Conservation (phyloP, 2,329 filamentous ascomycete genomes). For the Coleophoma cylindrospora region DNA sequence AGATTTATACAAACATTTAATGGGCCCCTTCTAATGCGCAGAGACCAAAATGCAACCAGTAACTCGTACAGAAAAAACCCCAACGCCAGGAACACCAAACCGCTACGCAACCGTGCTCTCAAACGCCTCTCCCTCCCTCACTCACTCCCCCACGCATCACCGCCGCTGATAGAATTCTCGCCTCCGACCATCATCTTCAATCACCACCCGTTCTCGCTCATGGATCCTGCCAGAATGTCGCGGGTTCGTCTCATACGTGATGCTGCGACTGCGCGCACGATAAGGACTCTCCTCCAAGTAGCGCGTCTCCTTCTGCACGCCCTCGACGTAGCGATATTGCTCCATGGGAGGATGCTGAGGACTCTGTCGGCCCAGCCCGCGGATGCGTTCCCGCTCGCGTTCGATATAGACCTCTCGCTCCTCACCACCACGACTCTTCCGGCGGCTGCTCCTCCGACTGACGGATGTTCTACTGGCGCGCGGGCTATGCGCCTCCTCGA, state of each 20-base stretch:
- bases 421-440: conserved; percentile 5
- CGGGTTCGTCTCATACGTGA: conserved; percentile 18
- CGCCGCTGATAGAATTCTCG: conserved; percentile 19
- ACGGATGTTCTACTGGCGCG: conserved; percentile 5
- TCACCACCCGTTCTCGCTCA: conserved; percentile 18
- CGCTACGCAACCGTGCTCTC: no score
- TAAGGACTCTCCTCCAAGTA: no score
- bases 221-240: conserved; percentile 10
- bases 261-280: conserved; percentile 13
- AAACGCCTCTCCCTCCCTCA: no score
- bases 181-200: conserved; percentile 21
- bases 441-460: neutral
- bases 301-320: neutral
- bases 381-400: conserved; percentile 14
- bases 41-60: no score
- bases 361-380: conserved; percentile 3
- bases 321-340: conserved; percentile 18
- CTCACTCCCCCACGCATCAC: neutral
- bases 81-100: no score
- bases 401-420: conserved; percentile 21
- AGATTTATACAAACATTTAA: no score
- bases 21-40: no score
- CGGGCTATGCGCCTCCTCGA: conserved; percentile 11
- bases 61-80: no score
- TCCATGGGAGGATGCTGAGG: conserved; percentile 9